Base-by-base conservation (phyloP, 306 rosid species). In the Begonia loranthoides region DNA sequence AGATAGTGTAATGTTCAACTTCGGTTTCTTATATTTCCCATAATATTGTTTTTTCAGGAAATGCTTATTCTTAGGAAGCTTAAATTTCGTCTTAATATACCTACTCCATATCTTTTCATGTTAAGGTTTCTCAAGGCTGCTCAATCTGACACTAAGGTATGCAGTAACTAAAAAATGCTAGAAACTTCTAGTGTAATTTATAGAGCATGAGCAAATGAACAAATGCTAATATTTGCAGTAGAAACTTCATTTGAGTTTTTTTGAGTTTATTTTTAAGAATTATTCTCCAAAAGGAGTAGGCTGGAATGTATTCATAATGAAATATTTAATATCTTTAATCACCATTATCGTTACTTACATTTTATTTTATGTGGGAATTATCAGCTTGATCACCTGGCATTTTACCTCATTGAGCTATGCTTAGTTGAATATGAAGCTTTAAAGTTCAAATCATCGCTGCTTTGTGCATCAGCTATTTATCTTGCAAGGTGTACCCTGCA, bases 111-210 rank as follows among this genome's bases (percentile, higher is more conserved):
- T 58, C 90, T 85, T 63, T 90, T 85, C 45, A 68, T 85, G 94
- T 65, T 82, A 75, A 82, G 97, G 66, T 85, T 90, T 72, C 87
- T 85, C 49, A 90, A 85, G 79, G 97, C 97, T 56, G 78, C 87
- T 51, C 90, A 70, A 71, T 71, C 97, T 49, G 75, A 80, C 51
- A 56, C 15, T 17, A 79, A 78, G 94, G 97, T 89, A 69, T 53
- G 52, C 22, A 19, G 41, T 40, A 51, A 45, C 1, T 28, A 7
- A 28, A 8, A 28, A 28, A 28, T 28, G 36, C 36, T 7, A 28
- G 36, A 28, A 28, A 28, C 36, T 28, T 28, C 36, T 4, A 28
- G 36, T 28, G 36, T 3, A 28, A 28, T 28, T 28, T 28, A 5
- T 28, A 28, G 5, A n/a, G n/a, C n/a, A n/a, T n/a, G n/a, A n/a